Evolutionary conservation across 768 basidiomycete species (phyloP), one percentile per base, ranked within the genome.

Genomic region (Russula sp.): DNA sequence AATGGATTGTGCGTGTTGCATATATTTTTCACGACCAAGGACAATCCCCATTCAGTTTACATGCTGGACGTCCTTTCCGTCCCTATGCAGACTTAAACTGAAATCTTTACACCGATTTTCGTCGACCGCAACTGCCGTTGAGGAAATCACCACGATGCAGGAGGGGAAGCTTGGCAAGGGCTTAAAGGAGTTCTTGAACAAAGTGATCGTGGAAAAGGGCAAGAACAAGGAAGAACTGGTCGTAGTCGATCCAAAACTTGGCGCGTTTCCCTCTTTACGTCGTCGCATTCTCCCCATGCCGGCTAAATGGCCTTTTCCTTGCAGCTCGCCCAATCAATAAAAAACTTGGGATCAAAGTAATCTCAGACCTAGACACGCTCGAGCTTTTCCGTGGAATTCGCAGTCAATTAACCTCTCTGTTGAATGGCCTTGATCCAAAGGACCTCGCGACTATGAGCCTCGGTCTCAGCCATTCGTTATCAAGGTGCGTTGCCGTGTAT

Each of bases 381-480:
- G 97, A 99, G 69, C 85, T 98, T 24, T 98, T 94, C 88, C 88
- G 94, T 70, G 97, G 97, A 69, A 99, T 98, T 65, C 84, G 97
- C 61, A 82, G 84, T 68, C 97, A 99, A 76, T 80, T 99, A 59
- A 79, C 90, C 20, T 82, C 88, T 3, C 81, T 99, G 24, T 80
- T 99, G 67, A 92, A 95, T 69, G 96, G 94, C 51, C 77, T 95
- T 52, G 91, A 95, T 76, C 92, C 92, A 8, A 90, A 92, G 73
- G 96, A 98, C 77, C 79, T 99, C 68, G 88, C 94, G 30, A 98
- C 95, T 42, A 98, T 99, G 96, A 94, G 91, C 70, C 79, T 99
- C 69, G 97, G 97, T 83, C 83, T 99, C 65, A 92, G 91, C 75
- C 97, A 99, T 79, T 97, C 94, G 60, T 80, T 99, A 73, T 96